Evolutionary conservation across 192 early-diverging fungal species (phyloP), one percentile per base, ranked within the genome.

Genomic region (Coemansia sp.): DNA sequence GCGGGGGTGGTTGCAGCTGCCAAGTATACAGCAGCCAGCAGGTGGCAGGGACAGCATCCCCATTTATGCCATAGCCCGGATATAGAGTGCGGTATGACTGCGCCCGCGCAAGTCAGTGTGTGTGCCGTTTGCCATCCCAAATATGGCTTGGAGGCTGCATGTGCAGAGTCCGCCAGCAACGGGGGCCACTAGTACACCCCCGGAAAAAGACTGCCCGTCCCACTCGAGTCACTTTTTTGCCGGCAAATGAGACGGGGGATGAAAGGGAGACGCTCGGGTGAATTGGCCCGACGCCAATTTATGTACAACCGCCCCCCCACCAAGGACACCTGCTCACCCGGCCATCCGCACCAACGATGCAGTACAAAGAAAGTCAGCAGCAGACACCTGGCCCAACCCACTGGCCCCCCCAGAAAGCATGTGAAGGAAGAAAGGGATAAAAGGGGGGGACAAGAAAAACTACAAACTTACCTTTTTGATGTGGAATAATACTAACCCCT

Each of bases 81-180:
- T 35, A 38, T 59, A 25, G 63, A 66, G 28, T 55, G 41, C 13
- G 42, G 61, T 63, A 47, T 50, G 61, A 61, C 55, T 47, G 62
- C 68, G 68, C 61, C 43, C 38, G 68, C 61, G 56, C 38, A 55
- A 61, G 58, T 62, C 41, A 61, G 68, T 64, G 47, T 26, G 47
- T 50, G 47, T 47, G 43, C 43, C 43, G 62, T 69, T 63, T 31
- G 38, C 62, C 62, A 70, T 58, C 62, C 62, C 57, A 56, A 64
- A 47, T 28, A 72, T 59, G 70, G 70, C 70, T 72, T 72, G 70
- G 61, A 66, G 70, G 70, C 60, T 72, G 70, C 70, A 72, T 56
- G 57, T 45, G 38, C 37, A 38, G 28, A 65, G 35, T 35, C 34
- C 34, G 12, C 63, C 38, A 21, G 23, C n/a, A 45, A n/a, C n/a